Evolutionary conservation across 805 yeast species (phyloP).

Genomic region (Cyberlindnera maclurae): DNA sequence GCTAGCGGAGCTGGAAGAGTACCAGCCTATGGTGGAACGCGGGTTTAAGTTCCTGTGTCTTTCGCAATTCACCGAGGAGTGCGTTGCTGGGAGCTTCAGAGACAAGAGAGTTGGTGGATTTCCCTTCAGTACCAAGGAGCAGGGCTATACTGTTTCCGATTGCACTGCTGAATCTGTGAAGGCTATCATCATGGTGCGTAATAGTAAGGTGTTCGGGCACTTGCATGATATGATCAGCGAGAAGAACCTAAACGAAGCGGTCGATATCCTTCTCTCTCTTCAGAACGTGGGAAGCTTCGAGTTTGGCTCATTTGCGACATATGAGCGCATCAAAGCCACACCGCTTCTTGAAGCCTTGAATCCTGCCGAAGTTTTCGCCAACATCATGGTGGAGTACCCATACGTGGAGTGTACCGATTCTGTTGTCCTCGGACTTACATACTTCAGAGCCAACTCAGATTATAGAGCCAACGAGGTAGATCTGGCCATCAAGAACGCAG

Average conservation of each 20-base stretch:
- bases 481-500: conserved; percentile 66
- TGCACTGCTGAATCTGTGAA: conserved; percentile 95
- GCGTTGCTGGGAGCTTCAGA: conserved; percentile 70
- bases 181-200: conserved; percentile 86
- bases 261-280: conserved; percentile 66
- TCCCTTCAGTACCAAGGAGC: conserved; percentile 94
- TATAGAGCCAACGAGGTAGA: conserved; percentile 63
- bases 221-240: conserved; percentile 46
- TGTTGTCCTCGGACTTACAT: conserved; percentile 78
- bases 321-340: conserved; percentile 81
- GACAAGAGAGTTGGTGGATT: conserved; percentile 85
- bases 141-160: conserved; percentile 94
- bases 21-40: conserved; percentile 50
- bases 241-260: conserved; percentile 52
- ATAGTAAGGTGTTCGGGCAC: conserved; percentile 44
- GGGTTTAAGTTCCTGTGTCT: conserved; percentile 68
- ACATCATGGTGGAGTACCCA: conserved; percentile 97
- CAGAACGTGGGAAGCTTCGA: conserved; percentile 79
- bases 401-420: conserved; percentile 98
- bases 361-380: conserved; percentile 97
- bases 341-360: conserved; percentile 69
- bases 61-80: conserved; percentile 80
- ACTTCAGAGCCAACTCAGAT: conserved; percentile 58
- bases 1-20: conserved; percentile 61
- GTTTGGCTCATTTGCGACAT: conserved; percentile 87